Conservation (phyloP, 176 grass and related monocot genomes). For the Pontederia crassipes region DNA sequence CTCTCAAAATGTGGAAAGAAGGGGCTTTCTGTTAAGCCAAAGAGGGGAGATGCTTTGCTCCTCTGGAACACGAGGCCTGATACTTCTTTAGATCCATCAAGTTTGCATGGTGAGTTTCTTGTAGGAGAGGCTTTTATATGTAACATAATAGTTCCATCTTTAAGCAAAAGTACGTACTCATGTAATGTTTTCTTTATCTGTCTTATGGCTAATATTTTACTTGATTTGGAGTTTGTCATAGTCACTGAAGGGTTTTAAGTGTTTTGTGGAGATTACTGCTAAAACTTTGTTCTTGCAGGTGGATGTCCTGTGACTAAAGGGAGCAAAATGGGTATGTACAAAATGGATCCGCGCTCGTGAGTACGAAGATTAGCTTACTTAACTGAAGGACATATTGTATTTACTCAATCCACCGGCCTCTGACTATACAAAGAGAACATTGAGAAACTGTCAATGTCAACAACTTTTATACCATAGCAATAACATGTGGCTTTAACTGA, state of each 20-base stretch:
- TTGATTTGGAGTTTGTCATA: no score
- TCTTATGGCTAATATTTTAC: no score
- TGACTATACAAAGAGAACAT: background rate
- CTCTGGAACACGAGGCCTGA: conserved; percentile 98
- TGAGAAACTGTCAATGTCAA: background rate
- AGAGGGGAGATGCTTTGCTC: conserved; percentile 93
- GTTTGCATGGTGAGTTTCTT: conserved; percentile 72
- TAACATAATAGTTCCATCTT: background rate
- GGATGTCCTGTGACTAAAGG: conserved; percentile 83
- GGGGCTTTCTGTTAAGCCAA: conserved; percentile 76
- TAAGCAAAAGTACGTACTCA: background rate
- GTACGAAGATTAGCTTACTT: conserved; percentile 42
- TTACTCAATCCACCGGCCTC: background rate
- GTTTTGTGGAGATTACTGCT: background rate
- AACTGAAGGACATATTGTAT: background rate
- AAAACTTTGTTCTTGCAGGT: conserved; percentile 29
- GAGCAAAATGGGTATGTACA: conserved; percentile 88
- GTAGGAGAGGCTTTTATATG: background rate
- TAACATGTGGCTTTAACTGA: no score
- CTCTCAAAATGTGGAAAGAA: conserved; percentile 74
- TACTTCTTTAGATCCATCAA: conserved; percentile 60
- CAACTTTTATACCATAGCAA: no score
- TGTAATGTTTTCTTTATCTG: background rate
- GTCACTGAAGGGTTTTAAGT: no score
- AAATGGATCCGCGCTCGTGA: conserved; percentile 87